These are phyloP conservation scores for Pugionium dolabratum DNA, from an alignment of 345 rosid genomes.

Conservation along the genomic window DNA sequence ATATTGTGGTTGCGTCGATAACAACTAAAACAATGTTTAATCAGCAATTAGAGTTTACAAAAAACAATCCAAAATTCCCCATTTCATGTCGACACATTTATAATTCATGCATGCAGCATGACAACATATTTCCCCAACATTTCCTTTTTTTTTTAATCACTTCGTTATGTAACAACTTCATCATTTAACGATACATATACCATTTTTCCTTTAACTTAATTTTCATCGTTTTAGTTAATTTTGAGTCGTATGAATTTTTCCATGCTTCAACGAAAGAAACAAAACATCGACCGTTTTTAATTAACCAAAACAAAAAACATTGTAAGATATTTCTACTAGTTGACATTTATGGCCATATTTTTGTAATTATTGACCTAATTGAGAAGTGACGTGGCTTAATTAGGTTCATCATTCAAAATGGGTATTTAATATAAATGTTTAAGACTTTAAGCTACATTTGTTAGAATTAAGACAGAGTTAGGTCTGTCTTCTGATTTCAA, in stretches of 20 bases:
- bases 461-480: conserved; percentile 26
- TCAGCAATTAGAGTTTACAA: too few relatives aligned
- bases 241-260: conserved; percentile 5
- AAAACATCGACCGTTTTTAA: too few relatives aligned
- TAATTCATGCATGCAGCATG: conserved; percentile 1
- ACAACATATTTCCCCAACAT: neutral
- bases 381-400: conserved; percentile 13
- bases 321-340: conserved; percentile 18
- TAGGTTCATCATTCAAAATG: conserved; percentile 32
- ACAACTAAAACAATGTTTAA: too few relatives aligned
- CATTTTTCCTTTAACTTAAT: neutral
- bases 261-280: conserved; percentile 22
- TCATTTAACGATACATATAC: neutral
- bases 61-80: too few relatives aligned
- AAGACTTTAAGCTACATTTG: conserved; percentile 11
- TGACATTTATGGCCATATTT: too few relatives aligned
- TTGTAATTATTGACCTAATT: conserved; percentile 17
- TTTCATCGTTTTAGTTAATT: too few relatives aligned
- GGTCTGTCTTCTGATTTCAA: conserved; percentile 26
- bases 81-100: neutral
- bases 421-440: conserved; percentile 11
- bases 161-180: conserved; percentile 24
- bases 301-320: too few relatives aligned
- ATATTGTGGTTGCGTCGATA: too few relatives aligned
- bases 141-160: neutral